Evolutionary conservation across 202 grass and related monocot genomes (phyloP).

Genomic region (Schoenoplectus tabernaemontani): DNA sequence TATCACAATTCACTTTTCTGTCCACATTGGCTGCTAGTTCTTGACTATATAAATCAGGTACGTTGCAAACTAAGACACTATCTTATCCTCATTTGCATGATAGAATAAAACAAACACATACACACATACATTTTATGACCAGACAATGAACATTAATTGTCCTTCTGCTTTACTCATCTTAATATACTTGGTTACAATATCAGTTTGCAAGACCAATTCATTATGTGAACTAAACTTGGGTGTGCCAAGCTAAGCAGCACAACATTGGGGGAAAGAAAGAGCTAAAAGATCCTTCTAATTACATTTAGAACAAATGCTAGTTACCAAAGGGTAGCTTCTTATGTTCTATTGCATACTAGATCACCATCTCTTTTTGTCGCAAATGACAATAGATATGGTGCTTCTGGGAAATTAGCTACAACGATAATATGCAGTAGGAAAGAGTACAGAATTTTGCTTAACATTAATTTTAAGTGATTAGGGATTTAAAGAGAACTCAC

Average conservation of each 20-base stretch:
- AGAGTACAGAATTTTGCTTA: not conserved
- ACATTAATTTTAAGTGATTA: not conserved
- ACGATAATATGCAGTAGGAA: not conserved
- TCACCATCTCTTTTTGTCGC: not conserved
- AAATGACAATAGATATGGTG: not conserved
- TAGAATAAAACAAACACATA: not conserved
- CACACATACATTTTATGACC: not conserved
- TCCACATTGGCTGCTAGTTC: not conserved
- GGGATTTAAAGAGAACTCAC: constrained; percentile 6
- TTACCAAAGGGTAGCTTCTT: not conserved
- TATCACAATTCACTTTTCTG: not conserved
- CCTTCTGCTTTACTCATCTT: not conserved
- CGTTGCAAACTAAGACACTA: not conserved
- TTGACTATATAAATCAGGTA: not conserved
- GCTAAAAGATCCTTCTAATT: not conserved
- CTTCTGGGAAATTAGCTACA: not conserved
- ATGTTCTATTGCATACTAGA: not conserved
- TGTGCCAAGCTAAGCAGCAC: not conserved
- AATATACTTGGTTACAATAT: not conserved
- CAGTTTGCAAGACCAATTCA: not conserved
- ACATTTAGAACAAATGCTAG: not conserved
- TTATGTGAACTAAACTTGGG: not conserved
- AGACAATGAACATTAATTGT: not conserved
- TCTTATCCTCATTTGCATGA: not conserved
- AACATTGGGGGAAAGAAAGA: not conserved